Evolutionary conservation across 768 basidiomycete species (phyloP), one percentile per base, ranked within the genome.

Genomic region (Scleroderma bovista): DNA sequence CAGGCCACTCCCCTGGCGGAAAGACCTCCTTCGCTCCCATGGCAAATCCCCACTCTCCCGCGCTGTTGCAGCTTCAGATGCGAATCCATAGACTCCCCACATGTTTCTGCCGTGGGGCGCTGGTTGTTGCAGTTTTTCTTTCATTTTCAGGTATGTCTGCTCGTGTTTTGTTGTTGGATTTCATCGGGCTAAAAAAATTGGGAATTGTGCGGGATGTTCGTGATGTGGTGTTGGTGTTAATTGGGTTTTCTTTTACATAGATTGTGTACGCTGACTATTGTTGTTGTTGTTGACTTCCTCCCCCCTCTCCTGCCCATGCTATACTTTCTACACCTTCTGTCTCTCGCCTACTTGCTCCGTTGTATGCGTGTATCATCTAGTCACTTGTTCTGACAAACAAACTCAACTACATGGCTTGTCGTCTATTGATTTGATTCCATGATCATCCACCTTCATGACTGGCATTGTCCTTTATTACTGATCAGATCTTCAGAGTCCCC

Each of bases 1-100:
- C 17, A 67, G 73, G 34, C 67, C 72, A 19, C 60, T 76, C 44
- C 64, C 69, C 37, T 71, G 67, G 49, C 66, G 69, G 40, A 72
- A 61, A 47, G 41, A 54, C 15, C 58, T 54, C 26, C 45, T 48
- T 39, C 56, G 57, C 7, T 57, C 56, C 48, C 67, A 68, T 23
- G 50, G 54, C 32, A 53, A 33, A 40, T 71, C 74, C 26, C 50
- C 64, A 6, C 59, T 75, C 39, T 66, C 62, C 13, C 50, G 44
- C 20, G 60, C 46, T 39, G 51, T 57, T 19, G 49, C 26, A 9
- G 26, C 47, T 29, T 36, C 38, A 34, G 56, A 61, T 32, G 55
- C 39, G 8, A 31, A 34, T 17, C 10, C 16, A 5, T 44, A 44
- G 31, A 16, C 43, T 10, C 31, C n/a, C 34, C 13, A 15, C 15